Conservation (phyloP, 495 filamentous ascomycete species). For the Articulospora tetracladia region DNA sequence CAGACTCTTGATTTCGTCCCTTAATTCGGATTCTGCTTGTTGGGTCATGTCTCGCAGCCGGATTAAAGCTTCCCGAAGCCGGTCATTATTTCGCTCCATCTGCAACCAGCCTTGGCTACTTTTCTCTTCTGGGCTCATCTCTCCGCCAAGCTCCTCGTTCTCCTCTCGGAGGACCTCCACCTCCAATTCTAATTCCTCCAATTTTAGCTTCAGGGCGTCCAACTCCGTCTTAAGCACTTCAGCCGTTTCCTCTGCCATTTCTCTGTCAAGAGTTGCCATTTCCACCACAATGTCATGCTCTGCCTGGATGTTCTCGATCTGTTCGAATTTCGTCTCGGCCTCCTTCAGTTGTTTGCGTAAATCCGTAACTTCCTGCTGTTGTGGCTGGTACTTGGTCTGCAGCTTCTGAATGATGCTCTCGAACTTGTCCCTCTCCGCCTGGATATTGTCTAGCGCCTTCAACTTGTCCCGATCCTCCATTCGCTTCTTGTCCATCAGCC, state of each 20-base stretch:
- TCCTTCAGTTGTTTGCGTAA: slow-evolving; percentile 76
- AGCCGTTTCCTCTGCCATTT: slow-evolving; percentile 94
- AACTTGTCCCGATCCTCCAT: slow-evolving; percentile 84
- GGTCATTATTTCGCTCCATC: slow-evolving; percentile 85
- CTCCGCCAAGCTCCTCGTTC: slow-evolving; percentile 74
- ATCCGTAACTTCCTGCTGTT: slow-evolving; percentile 75
- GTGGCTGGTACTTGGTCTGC: slow-evolving; percentile 82
- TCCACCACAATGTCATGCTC: slow-evolving; percentile 84
- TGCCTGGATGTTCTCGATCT: slow-evolving; percentile 66
- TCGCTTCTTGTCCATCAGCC: slow-evolving; percentile 76
- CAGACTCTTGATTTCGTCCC: slow-evolving; percentile 70
- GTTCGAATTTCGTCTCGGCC: slow-evolving; percentile 59
- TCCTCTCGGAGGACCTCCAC: slow-evolving; percentile 84
- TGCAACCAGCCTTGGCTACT: slow-evolving; percentile 84
- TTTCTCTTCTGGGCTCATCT: slow-evolving; percentile 85
- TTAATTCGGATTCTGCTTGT: slow-evolving; percentile 77
- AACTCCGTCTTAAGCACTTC: slow-evolving; percentile 78
- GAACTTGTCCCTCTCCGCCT: slow-evolving; percentile 79
- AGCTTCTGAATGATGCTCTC: slow-evolving; percentile 88
- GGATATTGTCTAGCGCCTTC: slow-evolving; percentile 70
- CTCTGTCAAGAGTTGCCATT: slow-evolving; percentile 82
- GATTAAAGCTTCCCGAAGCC: slow-evolving; percentile 81
- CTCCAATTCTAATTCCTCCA: slow-evolving; percentile 85
- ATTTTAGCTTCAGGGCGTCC: slow-evolving; percentile 66
- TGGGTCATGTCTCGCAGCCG: slow-evolving; percentile 82